Conservation (phyloP, 352 stramenopile genomes). For the Pythium chondricola region DNA sequence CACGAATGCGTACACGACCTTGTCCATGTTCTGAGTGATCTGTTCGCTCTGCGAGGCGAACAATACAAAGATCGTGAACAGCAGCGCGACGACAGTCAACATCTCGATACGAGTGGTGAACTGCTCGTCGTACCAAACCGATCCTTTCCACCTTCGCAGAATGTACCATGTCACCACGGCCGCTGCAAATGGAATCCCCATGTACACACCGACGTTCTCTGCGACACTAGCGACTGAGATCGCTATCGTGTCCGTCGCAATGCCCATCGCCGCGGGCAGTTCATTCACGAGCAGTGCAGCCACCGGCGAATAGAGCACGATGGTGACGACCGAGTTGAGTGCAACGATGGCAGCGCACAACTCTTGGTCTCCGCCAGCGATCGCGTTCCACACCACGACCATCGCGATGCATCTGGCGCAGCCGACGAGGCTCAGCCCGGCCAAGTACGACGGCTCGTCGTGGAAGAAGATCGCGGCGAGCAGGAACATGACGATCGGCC, state of each 20-base stretch:
- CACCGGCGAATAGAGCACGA: conserved; percentile 61
- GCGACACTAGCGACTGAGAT: conserved; percentile 41
- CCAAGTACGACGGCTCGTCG: conserved; percentile 40
- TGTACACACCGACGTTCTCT: conserved; percentile 58
- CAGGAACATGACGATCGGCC: conserved; percentile 49
- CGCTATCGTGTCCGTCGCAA: conserved; percentile 33
- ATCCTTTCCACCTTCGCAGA: conserved; percentile 28
- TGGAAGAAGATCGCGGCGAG: conserved; percentile 46
- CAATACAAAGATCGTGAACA: conserved; percentile 68
- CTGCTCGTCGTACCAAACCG: conserved; percentile 40
- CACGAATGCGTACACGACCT: conserved; percentile 50
- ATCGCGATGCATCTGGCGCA: conserved; percentile 73
- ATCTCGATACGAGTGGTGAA: conserved; percentile 38
- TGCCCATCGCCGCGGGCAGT: conserved; percentile 30
- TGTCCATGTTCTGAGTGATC: conserved; percentile 41
- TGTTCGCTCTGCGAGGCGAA: conserved; percentile 67
- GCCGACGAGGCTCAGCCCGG: conserved; percentile 61
- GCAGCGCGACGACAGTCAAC: conserved; percentile 44
- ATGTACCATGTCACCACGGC: conserved; percentile 31
- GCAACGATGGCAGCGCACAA: conserved; percentile 66
- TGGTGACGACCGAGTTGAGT: conserved; percentile 58
- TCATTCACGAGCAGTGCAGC: conserved; percentile 42
- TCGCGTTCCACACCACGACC: conserved; percentile 77
- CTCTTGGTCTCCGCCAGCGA: conserved; percentile 55
- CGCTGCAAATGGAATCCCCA: conserved; percentile 56